Percentiles rank a stretch among this genome's conserved stretches.
Evolutionary conservation across 148 eudicot genomes (phyloP).

Genomic region (Chenopodium suecicum): DNA sequence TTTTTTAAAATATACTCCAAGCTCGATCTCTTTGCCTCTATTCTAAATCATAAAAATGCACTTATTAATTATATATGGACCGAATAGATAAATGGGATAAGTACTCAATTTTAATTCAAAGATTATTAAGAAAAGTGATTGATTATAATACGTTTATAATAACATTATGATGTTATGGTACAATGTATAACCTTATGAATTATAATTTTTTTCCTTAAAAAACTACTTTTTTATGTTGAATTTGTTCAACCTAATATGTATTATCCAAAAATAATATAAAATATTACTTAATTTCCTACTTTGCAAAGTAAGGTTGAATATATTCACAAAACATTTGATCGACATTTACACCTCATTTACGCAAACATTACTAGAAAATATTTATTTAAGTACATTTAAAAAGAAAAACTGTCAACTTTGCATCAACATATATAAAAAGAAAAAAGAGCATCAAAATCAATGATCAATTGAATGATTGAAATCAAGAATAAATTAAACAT

Average conservation of each 20-base stretch:
- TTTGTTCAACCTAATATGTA: not conserved
- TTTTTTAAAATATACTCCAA: no score
- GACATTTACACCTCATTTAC: conserved; percentile 14
- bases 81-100: no score
- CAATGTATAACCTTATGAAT: not conserved
- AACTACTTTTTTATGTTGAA: not conserved
- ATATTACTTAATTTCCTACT: not conserved
- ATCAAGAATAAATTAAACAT: not conserved
- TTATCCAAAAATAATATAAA: no score
- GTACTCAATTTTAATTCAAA: no score
- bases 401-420: conserved; percentile 7
- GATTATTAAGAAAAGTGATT: no score
- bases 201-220: no score
- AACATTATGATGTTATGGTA: no score
- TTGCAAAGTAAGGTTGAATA: not conserved
- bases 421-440: not conserved
- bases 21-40: no score
- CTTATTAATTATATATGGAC: no score
- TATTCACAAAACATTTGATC: conserved; percentile 11
- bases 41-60: no score
- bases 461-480: conserved; percentile 30
- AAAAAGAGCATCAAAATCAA: conserved; percentile 23
- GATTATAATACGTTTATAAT: no score
- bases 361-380: not conserved
- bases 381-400: not conserved